Evolutionary conservation across 2,329 filamentous ascomycete species (phyloP).

Genomic region (Didymella sp.): DNA sequence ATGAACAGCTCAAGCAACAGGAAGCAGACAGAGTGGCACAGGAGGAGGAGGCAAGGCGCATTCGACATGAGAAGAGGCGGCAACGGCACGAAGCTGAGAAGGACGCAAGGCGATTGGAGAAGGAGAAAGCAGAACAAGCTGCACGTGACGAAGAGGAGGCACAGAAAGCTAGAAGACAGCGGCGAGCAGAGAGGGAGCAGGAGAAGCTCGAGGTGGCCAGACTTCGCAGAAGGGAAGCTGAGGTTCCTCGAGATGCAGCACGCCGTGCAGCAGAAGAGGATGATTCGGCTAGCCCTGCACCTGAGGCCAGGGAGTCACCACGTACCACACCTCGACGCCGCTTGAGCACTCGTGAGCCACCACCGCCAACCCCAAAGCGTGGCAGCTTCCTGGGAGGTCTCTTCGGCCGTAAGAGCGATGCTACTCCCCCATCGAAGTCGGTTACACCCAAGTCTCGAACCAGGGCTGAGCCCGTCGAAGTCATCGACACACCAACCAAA

Average conservation of each 20-base stretch:
- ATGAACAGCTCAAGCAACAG: slow-evolving; percentile 28
- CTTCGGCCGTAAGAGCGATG: slow-evolving; percentile 44
- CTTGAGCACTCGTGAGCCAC: slow-evolving; percentile 38
- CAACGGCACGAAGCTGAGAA: slow-evolving; percentile 37
- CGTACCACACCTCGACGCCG: slow-evolving; percentile 29
- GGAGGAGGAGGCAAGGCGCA: slow-evolving; percentile 40
- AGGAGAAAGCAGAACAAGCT: slow-evolving; percentile 12
- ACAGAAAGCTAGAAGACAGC: slow-evolving; percentile 31
- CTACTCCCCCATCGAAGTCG: slow-evolving; percentile 34
- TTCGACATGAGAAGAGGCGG: slow-evolving; percentile 38
- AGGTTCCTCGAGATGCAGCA: slow-evolving; percentile 37
- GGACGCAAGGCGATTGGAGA: slow-evolving; percentile 9
- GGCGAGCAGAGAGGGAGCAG: slow-evolving; percentile 37
- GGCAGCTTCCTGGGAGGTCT: slow-evolving; percentile 43
- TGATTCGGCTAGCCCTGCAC: slow-evolving; percentile 26
- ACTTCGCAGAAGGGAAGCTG: slow-evolving; percentile 23
- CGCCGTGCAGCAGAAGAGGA: slow-evolving; percentile 38
- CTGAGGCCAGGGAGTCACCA: slow-evolving; percentile 30
- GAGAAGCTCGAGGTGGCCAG: slow-evolving; percentile 26
- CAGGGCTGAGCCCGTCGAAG: slow-evolving; percentile 35
- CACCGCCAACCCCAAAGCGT: slow-evolving; percentile 31
- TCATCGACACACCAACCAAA: slow-evolving; percentile 23
- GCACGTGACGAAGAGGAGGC: slow-evolving; percentile 35
- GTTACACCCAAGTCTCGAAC: slow-evolving; percentile 34
- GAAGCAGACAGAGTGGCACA: slow-evolving; percentile 31